These are phyloP conservation scores for Torrubiellomyces zombiae DNA, from an alignment of 2,329 filamentous ascomycete species.

Conservation along the genomic window DNA sequence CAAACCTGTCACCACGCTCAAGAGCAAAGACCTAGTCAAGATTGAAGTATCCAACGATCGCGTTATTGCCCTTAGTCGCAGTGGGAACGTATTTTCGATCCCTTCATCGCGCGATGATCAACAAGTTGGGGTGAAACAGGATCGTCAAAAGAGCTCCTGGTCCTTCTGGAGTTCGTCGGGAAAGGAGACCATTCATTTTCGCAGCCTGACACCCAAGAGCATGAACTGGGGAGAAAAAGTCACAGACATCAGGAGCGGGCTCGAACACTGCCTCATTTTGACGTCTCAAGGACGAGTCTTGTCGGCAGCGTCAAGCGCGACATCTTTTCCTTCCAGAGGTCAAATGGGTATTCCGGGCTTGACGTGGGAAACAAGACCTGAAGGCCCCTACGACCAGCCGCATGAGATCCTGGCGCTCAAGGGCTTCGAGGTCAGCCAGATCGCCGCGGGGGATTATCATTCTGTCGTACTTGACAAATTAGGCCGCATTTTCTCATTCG, in stretches of 20 bases:
- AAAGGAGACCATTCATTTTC: slow-evolving; percentile 44
- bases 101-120: slow-evolving; percentile 64
- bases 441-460: slow-evolving; percentile 78
- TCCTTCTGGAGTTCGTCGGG: slow-evolving; percentile 45
- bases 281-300: slow-evolving; percentile 78
- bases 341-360: slow-evolving; percentile 79
- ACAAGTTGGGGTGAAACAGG: slow-evolving; percentile 39
- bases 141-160: slow-evolving; percentile 45
- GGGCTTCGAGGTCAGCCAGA: slow-evolving; percentile 52
- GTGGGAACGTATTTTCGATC: slow-evolving; percentile 70
- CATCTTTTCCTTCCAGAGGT: slow-evolving; percentile 63
- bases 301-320: slow-evolving; percentile 65
- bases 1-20: slow-evolving; percentile 54
- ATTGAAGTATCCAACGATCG: slow-evolving; percentile 67
- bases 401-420: slow-evolving; percentile 61
- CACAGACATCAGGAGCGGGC: slow-evolving; percentile 55
- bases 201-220: slow-evolving; percentile 47
- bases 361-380: slow-evolving; percentile 60
- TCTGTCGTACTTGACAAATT: slow-evolving; percentile 61
- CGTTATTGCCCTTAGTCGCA: slow-evolving; percentile 59
- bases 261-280: slow-evolving; percentile 74
- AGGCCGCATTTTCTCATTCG: slow-evolving; percentile 71
- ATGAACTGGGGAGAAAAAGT: slow-evolving; percentile 57
- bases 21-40: slow-evolving; percentile 64
- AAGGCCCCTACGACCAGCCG: slow-evolving; percentile 62